Evolutionary conservation across 805 yeast species (phyloP), one percentile per base, ranked within the genome.

Genomic region (Cyberlindnera mrakii): DNA sequence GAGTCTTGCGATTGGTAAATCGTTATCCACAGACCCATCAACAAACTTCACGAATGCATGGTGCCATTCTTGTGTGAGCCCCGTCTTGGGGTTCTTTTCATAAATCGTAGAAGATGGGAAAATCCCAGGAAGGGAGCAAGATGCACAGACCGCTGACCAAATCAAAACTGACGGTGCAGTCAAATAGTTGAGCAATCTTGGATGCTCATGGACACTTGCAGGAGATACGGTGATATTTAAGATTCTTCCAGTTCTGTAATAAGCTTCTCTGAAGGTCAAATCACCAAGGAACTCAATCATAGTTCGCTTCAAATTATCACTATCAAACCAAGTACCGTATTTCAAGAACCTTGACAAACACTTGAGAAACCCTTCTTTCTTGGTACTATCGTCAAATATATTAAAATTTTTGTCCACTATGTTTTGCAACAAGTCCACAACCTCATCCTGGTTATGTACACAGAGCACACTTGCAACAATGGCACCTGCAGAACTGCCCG

Each of bases 401-500:
- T 70, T 64, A 46, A 77, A 74, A 19, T 70, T 71, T 37, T 59
- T 63, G 30, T 66, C 63, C 30, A 72, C 58, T n/a, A 74, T 67
- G 15, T 66, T 58, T 27, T 65, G 71, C 45, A 91, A 65, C 15
- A 87, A 60, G 6, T 64, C 72, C 16, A 70, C 61, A 2, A 81
- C 70, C 61, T 90, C 97, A 29, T 79, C 85, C 45, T 80, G 81
- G 9, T 82, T 76, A 57, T 84, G 87, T 15, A 85, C 82, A 57
- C 96, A 88, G 37, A 93, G 70, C 15, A 93, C 78, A 39, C 96
- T 78, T 16, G 98, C 97, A 37, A 93, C 82, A 41, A 93, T 90
- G 1, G 96, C 89, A 15, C 99, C 99, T 0, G 97, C 96, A 19
- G 96, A 87, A 13, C 96, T 85, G 1, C 99, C 99, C 38, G 96